Evolutionary conservation across 1,284 basidiomycete genomes (phyloP).

Genomic region (Gomphus bonarii): DNA sequence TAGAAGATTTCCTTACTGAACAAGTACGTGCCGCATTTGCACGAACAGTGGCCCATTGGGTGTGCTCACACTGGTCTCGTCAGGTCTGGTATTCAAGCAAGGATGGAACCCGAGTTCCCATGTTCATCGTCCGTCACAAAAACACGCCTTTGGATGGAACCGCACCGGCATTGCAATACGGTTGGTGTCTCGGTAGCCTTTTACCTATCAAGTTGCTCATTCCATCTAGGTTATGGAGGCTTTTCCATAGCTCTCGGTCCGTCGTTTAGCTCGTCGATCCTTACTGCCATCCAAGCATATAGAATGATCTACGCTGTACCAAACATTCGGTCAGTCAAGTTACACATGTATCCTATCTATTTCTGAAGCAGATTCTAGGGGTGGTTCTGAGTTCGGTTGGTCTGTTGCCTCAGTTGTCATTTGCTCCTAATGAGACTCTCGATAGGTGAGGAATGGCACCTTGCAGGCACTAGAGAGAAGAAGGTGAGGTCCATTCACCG

Average conservation of each 20-base stretch:
- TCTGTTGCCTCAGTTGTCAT: background rate
- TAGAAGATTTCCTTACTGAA: conserved; percentile 61
- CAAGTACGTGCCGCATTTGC: conserved; percentile 37
- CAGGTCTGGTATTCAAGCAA: conserved; percentile 70
- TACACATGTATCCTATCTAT: background rate
- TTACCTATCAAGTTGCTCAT: background rate
- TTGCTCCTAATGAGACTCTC: background rate
- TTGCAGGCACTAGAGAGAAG: conserved; percentile 56
- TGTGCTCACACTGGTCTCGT: background rate
- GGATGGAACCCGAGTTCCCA: conserved; percentile 76
- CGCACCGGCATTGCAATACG: conserved; percentile 73
- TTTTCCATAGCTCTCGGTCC: conserved; percentile 68
- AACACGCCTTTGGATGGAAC: conserved; percentile 64
- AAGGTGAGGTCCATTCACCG: conserved; percentile 36
- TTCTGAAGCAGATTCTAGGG: conserved; percentile 28
- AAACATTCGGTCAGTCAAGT: conserved; percentile 34
- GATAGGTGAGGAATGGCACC: conserved; percentile 57
- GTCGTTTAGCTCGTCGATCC: conserved; percentile 60
- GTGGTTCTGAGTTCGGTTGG: conserved; percentile 73
- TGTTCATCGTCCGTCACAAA: conserved; percentile 80
- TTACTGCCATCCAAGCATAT: conserved; percentile 71
- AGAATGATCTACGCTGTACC: conserved; percentile 66
- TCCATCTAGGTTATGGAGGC: conserved; percentile 61
- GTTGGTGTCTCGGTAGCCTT: conserved; percentile 26
- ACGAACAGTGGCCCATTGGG: background rate